These are phyloP conservation scores for Phyllosticta capitalensis DNA, from an alignment of 2,329 filamentous ascomycete species.

Conservation along the genomic window DNA sequence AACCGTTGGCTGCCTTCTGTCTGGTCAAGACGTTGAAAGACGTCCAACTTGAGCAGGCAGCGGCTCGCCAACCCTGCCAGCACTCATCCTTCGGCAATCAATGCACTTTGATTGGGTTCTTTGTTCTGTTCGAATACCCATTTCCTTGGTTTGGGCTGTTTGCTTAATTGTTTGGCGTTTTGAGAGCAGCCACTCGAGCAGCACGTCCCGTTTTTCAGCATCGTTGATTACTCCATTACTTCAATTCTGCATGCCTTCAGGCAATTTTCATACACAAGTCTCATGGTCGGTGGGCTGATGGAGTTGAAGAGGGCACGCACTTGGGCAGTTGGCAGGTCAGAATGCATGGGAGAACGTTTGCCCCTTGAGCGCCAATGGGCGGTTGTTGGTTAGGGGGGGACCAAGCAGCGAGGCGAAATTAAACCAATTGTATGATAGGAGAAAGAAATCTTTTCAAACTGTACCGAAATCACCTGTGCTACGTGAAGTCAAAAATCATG, in stretches of 20 bases:
- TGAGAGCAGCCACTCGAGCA: not conserved
- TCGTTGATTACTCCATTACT: not conserved
- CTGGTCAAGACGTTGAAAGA: not conserved
- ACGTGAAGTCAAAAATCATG: no score
- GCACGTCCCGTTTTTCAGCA: not conserved
- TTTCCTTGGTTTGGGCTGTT: constrained; percentile 10
- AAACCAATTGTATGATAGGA: not conserved
- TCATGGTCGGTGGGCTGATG: not conserved
- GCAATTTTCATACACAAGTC: not conserved
- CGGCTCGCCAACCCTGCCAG: not conserved
- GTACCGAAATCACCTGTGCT: no score
- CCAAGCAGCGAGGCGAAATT: no score
- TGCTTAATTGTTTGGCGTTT: constrained; percentile 9
- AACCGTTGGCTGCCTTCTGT: not conserved
- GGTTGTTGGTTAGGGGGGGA: not conserved
- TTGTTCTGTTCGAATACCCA: constrained; percentile 12
- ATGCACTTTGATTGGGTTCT: constrained; percentile 11
- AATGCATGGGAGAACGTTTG: not conserved
- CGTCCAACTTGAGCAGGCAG: not conserved
- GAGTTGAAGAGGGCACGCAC: not conserved
- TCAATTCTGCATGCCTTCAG: not conserved
- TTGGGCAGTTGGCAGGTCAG: not conserved
- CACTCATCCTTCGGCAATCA: not conserved
- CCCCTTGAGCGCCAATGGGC: not conserved
- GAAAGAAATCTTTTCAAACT: not conserved